phyloP scores from a whole-genome alignment of 768 basidiomycete species.

The Macrolepiota fuliginosa region DNA sequence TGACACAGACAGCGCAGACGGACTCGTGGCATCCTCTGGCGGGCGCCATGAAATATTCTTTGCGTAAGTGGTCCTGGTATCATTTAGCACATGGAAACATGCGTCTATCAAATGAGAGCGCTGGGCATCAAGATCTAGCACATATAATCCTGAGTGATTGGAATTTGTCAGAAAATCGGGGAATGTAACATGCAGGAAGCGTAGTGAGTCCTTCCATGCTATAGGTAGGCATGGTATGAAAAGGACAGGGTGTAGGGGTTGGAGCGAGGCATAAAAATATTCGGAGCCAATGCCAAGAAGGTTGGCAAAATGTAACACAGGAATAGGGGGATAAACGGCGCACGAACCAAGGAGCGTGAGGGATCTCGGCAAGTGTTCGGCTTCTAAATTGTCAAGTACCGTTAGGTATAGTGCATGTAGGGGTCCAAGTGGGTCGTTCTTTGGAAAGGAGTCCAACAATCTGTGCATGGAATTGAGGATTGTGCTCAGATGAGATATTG shows the following conservation, averaged over 20 bases:
- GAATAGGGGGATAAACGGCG: background rate
- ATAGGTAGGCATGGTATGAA: background rate
- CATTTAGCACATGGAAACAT: background rate
- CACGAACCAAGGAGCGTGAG: background rate
- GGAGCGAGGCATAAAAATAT: background rate
- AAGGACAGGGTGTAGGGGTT: background rate
- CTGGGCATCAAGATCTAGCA: background rate
- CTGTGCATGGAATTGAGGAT: background rate
- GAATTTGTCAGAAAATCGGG: background rate
- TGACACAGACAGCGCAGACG: background rate
- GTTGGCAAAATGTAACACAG: background rate
- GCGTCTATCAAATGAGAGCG: background rate
- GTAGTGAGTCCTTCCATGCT: background rate
- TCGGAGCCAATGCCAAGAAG: background rate
- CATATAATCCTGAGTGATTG: background rate
- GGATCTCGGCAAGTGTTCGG: background rate
- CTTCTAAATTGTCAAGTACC: background rate
- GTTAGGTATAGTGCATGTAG: background rate
- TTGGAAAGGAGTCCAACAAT: background rate
- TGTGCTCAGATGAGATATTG: background rate
- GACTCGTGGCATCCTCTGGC: background rate
- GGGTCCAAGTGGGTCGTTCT: background rate
- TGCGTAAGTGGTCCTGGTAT: background rate
- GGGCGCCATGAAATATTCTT: background rate
- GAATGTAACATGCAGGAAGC: background rate